A percentile compares a stretch with the other conserved stretches of the same genome.
These are phyloP conservation scores for Macrolepiota dolichaula DNA, from an alignment of 768 basidiomycete species.

Conservation along the genomic window DNA sequence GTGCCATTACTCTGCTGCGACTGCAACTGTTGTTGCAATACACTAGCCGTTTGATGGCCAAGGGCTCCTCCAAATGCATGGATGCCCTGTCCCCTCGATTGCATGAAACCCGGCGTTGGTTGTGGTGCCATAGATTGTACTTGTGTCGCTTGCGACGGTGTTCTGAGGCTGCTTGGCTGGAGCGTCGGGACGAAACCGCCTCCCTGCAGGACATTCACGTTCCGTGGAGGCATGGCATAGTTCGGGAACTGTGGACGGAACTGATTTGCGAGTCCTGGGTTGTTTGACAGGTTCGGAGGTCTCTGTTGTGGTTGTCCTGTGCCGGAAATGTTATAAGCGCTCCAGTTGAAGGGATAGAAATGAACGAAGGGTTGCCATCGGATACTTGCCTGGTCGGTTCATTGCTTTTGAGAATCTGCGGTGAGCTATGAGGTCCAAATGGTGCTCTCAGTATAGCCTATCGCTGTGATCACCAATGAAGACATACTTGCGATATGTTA, in stretches of 20 bases:
- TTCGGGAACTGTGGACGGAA: conserved; percentile 55
- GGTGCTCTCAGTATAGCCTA: not conserved
- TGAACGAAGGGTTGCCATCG: conserved; percentile 8
- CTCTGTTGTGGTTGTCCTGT: conserved; percentile 80
- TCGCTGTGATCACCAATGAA: not conserved
- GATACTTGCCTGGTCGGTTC: conserved; percentile 58
- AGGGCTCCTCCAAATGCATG: conserved; percentile 65
- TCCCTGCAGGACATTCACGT: conserved; percentile 44
- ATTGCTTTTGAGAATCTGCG: conserved; percentile 33
- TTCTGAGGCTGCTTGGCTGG: conserved; percentile 59
- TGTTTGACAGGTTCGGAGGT: conserved; percentile 70
- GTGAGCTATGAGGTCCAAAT: not conserved
- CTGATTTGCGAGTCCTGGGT: conserved; percentile 57
- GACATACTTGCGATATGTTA: conserved; percentile 20
- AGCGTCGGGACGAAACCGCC: conserved; percentile 54
- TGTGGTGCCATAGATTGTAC: conserved; percentile 55
- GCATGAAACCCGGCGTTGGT: conserved; percentile 60
- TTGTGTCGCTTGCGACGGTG: conserved; percentile 50
- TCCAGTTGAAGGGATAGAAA: conserved; percentile 11
- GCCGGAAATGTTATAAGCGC: conserved; percentile 22
- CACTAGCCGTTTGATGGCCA: conserved; percentile 41
- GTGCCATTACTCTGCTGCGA: conserved; percentile 55
- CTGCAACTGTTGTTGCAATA: conserved; percentile 44
- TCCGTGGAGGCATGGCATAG: conserved; percentile 63
- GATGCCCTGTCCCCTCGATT: conserved; percentile 55